These are phyloP conservation scores for Phaeoacremonium minimum DNA, from an alignment of 2,329 filamentous ascomycete genomes.

Conservation along the genomic window DNA sequence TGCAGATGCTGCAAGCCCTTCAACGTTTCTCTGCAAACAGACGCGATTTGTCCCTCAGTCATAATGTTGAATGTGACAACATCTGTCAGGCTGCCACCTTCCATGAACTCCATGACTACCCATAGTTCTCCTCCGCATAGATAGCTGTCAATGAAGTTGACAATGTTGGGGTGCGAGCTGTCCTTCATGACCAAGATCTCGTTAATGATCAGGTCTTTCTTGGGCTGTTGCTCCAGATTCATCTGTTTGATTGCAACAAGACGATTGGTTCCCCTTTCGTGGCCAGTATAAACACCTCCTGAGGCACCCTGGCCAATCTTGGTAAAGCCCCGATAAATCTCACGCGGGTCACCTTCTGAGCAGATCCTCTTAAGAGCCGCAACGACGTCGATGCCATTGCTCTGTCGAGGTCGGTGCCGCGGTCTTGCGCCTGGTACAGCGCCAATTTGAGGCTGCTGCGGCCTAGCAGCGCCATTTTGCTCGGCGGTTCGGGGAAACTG, in stretches of 20 bases:
- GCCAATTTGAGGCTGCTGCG: constrained; percentile 24
- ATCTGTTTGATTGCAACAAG: constrained; percentile 99
- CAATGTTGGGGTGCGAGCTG: constrained; percentile 96
- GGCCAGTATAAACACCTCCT: constrained; percentile 89
- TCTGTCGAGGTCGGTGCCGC: constrained; percentile 74
- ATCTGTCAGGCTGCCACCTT: constrained; percentile 94
- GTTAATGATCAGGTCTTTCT: constrained; percentile 99
- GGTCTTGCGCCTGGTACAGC: constrained; percentile 56
- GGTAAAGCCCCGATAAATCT: constrained; percentile 79
- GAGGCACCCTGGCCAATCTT: constrained; percentile 98
- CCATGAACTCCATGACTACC: constrained; percentile 99
- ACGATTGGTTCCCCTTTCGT: constrained; percentile 77
- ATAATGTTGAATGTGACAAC: constrained; percentile 99
- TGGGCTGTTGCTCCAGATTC: constrained; percentile 97
- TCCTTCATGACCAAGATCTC: constrained; percentile 99
- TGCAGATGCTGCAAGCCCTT: constrained; percentile 92
- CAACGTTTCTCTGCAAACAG: constrained; percentile 89
- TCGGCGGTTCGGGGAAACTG: constrained; percentile 29
- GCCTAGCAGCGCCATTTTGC: constrained; percentile 29
- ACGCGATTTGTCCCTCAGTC: constrained; percentile 95
- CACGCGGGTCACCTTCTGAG: constrained; percentile 81
- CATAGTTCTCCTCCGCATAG: constrained; percentile 85
- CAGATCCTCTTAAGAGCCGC: constrained; percentile 84
- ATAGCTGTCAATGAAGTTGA: constrained; percentile 99
- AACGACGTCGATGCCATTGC: constrained; percentile 76